These are phyloP conservation scores for Fagus crenata DNA, from an alignment of 306 rosid genomes.

Conservation along the genomic window DNA sequence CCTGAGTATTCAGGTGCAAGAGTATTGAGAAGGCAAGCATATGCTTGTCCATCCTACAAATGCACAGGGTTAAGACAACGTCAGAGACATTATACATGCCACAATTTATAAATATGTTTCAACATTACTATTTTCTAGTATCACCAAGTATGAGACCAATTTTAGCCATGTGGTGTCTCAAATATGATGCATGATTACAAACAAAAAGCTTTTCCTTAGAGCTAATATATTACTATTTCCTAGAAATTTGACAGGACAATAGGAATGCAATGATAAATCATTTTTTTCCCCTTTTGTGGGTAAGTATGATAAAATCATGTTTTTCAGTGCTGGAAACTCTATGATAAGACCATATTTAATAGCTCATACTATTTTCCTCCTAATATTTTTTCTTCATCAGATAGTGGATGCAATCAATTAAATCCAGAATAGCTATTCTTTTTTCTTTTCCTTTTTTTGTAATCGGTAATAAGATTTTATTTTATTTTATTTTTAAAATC, in stretches of 20 bases:
- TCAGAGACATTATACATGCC: neutral
- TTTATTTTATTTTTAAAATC: neutral
- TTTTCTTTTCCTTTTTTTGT: no score
- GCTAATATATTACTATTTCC: neutral
- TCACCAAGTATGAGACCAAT: neutral
- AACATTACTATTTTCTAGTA: neutral
- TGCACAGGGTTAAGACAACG: constrained; percentile 13
- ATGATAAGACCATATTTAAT: no score
- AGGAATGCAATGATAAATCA: neutral
- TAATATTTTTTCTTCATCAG: no score
- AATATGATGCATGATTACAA: neutral
- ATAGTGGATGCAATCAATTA: neutral
- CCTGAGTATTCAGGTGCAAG: constrained; percentile 95
- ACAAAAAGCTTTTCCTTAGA: neutral
- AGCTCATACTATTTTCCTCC: no score
- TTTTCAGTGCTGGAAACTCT: neutral
- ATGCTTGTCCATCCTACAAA: constrained; percentile 95
- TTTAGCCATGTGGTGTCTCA: neutral
- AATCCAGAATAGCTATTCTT: neutral
- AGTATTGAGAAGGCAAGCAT: constrained; percentile 86
- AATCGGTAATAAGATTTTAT: neutral
- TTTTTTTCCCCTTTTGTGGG: no score
- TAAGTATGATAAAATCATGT: neutral
- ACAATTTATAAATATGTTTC: neutral
- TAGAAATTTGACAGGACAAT: neutral